phyloP scores from a whole-genome alignment of 1,284 basidiomycete species.

The Trichosporon asahii region DNA sequence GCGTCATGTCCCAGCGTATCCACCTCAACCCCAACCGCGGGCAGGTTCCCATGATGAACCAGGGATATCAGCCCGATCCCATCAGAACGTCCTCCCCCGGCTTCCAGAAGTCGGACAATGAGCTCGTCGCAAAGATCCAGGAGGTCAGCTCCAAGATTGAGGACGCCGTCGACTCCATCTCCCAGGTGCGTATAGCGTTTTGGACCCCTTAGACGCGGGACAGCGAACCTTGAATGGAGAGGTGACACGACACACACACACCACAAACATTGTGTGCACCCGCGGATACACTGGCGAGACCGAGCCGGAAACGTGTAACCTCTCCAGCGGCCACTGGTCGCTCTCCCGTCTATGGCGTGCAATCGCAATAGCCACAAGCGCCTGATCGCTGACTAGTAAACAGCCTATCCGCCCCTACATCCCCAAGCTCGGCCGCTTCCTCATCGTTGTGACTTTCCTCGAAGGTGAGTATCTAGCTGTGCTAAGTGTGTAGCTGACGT shows the following conservation, averaged over 20 bases:
- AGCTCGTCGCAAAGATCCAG: constrained; percentile 78
- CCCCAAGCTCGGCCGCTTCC: constrained; percentile 89
- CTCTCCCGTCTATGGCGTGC: background rate
- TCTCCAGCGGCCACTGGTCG: background rate
- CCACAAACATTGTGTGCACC: background rate
- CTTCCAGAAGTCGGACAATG: constrained; percentile 56
- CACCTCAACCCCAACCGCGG: constrained; percentile 52
- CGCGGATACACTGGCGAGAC: background rate
- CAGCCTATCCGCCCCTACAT: constrained; percentile 86
- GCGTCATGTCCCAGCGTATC: constrained; percentile 42
- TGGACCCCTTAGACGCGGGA: constrained; percentile 7
- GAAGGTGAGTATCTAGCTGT: constrained; percentile 60
- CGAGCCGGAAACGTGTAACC: background rate
- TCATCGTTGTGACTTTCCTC: constrained; percentile 97
- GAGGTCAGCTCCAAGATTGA: constrained; percentile 75
- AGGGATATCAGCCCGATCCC: constrained; percentile 47
- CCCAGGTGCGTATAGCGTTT: constrained; percentile 58
- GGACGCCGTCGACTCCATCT: constrained; percentile 86
- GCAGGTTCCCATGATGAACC: constrained; percentile 35
- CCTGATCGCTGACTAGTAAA: constrained; percentile 4
- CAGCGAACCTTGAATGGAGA: background rate
- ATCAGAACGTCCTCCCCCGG: constrained; percentile 42
- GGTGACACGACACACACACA: constrained; percentile 3
- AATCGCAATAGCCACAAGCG: background rate
- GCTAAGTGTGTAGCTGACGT: background rate